These are phyloP conservation scores for Fusarium guadeloupense DNA, from an alignment of 2,329 filamentous ascomycete species.

Conservation along the genomic window DNA sequence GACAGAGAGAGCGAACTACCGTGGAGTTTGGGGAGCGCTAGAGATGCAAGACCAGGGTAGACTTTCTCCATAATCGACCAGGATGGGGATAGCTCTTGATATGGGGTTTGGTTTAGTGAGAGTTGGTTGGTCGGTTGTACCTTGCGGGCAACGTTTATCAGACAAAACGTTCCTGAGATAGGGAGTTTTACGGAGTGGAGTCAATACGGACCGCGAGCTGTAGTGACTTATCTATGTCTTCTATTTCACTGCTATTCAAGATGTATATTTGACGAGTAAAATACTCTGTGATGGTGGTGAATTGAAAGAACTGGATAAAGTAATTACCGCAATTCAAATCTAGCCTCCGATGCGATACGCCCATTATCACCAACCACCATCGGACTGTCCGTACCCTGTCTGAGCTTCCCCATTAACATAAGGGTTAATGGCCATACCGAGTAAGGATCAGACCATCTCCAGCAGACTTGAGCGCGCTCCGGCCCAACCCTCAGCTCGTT, in stretches of 20 bases:
- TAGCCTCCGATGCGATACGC: constrained; percentile 5
- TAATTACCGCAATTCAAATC: background rate
- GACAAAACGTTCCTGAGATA: constrained; percentile 16
- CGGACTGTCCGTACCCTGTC: constrained; percentile 8
- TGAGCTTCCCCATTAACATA: too few species aligned
- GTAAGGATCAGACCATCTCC: background rate
- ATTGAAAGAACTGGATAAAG: background rate
- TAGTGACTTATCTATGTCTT: background rate
- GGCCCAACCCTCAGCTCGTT: background rate
- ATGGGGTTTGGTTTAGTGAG: background rate
- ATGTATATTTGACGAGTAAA: too few species aligned
- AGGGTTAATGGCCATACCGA: background rate
- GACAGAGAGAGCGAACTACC: background rate
- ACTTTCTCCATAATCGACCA: background rate
- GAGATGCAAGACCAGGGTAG: constrained; percentile 15
- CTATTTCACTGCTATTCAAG: background rate
- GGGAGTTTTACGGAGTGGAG: constrained; percentile 32
- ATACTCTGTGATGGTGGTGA: background rate
- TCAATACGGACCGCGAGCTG: constrained; percentile 13
- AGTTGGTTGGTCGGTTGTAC: background rate
- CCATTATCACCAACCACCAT: background rate
- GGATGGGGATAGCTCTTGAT: constrained; percentile 2
- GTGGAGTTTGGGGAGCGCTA: constrained; percentile 22
- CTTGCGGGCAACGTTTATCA: constrained; percentile 20
- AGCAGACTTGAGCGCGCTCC: constrained; percentile 12